phyloP scores from a whole-genome alignment of 768 basidiomycete genomes.

The Lactarius vividus region DNA sequence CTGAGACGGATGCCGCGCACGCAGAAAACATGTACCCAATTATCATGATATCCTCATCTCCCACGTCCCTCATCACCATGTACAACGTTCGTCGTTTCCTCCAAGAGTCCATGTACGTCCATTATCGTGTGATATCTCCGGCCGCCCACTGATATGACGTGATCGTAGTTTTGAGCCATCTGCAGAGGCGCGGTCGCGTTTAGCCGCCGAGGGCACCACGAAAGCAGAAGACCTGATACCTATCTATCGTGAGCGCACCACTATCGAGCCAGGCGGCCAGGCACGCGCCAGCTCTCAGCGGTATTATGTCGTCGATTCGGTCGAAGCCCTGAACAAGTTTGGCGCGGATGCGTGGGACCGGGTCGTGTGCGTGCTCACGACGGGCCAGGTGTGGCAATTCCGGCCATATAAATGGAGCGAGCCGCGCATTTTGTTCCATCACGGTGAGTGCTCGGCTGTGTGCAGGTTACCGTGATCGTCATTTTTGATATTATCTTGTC shows the following conservation, averaged over 20 bases:
- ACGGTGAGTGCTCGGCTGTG: conserved; percentile 53
- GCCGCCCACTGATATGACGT: not conserved
- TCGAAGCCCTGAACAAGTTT: conserved; percentile 90
- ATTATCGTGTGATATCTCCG: not conserved
- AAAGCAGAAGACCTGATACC: conserved; percentile 80
- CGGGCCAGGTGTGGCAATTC: conserved; percentile 98
- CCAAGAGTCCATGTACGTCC: conserved; percentile 72
- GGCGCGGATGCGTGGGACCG: conserved; percentile 94
- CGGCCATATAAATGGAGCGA: conserved; percentile 96
- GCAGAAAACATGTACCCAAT: conserved; percentile 83
- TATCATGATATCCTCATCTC: conserved; percentile 95
- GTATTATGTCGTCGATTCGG: conserved; percentile 89
- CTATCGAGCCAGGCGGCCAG: conserved; percentile 61
- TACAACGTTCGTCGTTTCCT: conserved; percentile 94
- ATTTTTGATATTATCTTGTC: not conserved
- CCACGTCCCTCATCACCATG: conserved; percentile 95
- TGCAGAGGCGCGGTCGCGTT: conserved; percentile 67
- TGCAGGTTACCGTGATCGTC: not conserved
- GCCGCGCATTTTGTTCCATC: conserved; percentile 87
- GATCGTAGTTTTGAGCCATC: conserved; percentile 59
- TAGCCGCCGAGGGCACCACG: conserved; percentile 65
- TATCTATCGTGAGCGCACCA: conserved; percentile 82
- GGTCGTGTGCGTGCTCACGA: conserved; percentile 97
- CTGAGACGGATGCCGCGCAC: not conserved
- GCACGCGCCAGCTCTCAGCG: conserved; percentile 49